Base-by-base conservation (phyloP, 75 land plant species). In the Cupressus sempervirens region DNA sequence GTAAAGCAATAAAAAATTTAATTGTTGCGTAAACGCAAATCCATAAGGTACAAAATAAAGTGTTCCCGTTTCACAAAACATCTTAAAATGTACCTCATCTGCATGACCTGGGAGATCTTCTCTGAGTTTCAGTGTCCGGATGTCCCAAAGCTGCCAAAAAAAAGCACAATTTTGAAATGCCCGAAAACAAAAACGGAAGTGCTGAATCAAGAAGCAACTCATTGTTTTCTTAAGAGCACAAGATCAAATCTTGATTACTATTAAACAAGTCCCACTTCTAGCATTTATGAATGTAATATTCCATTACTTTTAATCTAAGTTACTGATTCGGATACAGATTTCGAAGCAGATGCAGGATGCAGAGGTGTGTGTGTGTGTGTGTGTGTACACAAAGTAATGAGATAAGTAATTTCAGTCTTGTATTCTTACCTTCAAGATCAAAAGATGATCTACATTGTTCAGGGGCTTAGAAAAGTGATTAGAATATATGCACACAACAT, bases 41-140 rank as follows among this genome's bases (percentile, higher is more conserved):
- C 41, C 26, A 80, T 7, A 4, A 79, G 11, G 15, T 26, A 7
- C 23, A 76, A 23, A 62, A 76, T 38, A 32, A 5, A 36, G 26
- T 0, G 45, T 79, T 79, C 48, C 48, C n/a, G 45, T 79, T 43
- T 8, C 45, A 1, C 10, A 4, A 2, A 79, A 43, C 20, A 77
- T n/a, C 38, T 46, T 41, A 54, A 15, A 41, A 20, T 62, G 72
- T 89, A 94, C 99, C 95, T 98, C 99, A 89, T 98, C 99, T 70
- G 98, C 98, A 91, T 98, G 99, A 84, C 99, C 99, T 76, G 99
- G 97, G 85, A 98, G 95, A 85, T 98, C 99, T 82, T 93, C 93
- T 85, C 96, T 96, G 84, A 95, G 86, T 82, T 98, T 98, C 16
- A 85, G 89, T 70, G 94, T 94, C 46, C 88, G 89, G 65, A 98